Evolutionary conservation across 2,329 filamentous ascomycete species (phyloP).

Genomic region (Microcera coccophila): DNA sequence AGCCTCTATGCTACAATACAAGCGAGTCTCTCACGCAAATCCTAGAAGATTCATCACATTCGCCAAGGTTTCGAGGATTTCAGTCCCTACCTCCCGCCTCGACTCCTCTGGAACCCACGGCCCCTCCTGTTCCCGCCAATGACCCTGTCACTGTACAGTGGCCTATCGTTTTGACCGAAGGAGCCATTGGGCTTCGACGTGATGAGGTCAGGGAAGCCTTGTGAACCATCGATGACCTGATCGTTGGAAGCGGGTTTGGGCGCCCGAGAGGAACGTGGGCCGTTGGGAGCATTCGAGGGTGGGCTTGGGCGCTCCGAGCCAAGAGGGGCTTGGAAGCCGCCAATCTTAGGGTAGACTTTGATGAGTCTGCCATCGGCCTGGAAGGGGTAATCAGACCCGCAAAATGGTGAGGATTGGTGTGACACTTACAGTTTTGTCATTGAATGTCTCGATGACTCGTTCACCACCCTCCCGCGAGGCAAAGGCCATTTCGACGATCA

Average conservation of each 20-base stretch:
- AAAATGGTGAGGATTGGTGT: background rate
- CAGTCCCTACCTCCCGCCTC: constrained; percentile 15
- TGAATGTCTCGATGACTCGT: constrained; percentile 69
- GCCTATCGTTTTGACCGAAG: constrained; percentile 28
- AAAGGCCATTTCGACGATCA: constrained; percentile 76
- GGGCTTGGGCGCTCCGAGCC: constrained; percentile 26
- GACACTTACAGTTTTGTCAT: constrained; percentile 67
- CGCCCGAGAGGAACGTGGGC: constrained; percentile 27
- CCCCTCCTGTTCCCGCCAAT: constrained; percentile 24
- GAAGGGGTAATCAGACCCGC: background rate
- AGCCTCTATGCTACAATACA: constrained; percentile 10
- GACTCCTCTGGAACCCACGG: constrained; percentile 22
- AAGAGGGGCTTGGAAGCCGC: constrained; percentile 33
- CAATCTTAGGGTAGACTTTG: constrained; percentile 66
- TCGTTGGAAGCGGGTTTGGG: constrained; percentile 27
- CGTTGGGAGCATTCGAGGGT: constrained; percentile 32
- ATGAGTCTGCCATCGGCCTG: constrained; percentile 72
- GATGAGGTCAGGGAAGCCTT: constrained; percentile 52
- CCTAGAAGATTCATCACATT: no score
- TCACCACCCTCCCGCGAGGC: constrained; percentile 69
- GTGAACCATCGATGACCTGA: constrained; percentile 49
- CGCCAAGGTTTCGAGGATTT: no score
- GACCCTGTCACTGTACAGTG: constrained; percentile 52
- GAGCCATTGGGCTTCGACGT: constrained; percentile 15
- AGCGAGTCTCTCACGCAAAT: background rate